Evolutionary conservation across 352 stramenopile genomes (phyloP).

Genomic region (Phytopythium montanum): DNA sequence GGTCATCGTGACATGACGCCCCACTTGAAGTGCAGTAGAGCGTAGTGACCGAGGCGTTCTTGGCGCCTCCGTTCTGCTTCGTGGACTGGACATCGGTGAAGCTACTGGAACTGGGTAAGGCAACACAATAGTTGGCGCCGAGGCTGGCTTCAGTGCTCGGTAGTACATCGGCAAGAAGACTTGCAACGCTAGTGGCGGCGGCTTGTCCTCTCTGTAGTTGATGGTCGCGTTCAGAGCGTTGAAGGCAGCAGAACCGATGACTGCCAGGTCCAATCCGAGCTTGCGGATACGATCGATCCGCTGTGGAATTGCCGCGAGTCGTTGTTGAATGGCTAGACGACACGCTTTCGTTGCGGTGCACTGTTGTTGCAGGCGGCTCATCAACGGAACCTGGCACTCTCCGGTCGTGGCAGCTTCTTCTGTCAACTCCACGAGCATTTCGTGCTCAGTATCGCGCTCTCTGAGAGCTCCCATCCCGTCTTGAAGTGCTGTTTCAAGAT

Average conservation of each 20-base stretch:
- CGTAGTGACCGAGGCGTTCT: background rate
- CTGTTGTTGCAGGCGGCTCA: conserved; percentile 22
- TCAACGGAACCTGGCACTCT: conserved; percentile 44
- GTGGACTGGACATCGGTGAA: background rate
- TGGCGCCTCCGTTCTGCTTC: background rate
- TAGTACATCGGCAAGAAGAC: background rate
- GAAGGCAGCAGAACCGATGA: background rate
- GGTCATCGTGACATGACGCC: background rate
- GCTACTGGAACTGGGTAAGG: background rate
- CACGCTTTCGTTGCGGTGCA: conserved; percentile 24
- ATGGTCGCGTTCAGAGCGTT: background rate
- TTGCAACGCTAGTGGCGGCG: background rate
- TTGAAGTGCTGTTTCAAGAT: conserved; percentile 27
- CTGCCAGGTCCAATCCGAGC: background rate
- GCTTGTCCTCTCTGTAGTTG: no score
- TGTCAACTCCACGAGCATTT: conserved; percentile 31
- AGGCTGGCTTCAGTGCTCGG: background rate
- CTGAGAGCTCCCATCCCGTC: conserved; percentile 16
- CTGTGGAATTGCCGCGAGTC: conserved; percentile 12
- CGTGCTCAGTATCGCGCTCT: conserved; percentile 13
- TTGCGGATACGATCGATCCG: conserved; percentile 8
- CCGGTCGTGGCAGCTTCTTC: conserved; percentile 37
- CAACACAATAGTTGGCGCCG: background rate
- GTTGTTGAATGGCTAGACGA: conserved; percentile 11
- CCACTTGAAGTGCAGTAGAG: background rate